Evolutionary conservation across 176 grass and related monocot genomes (phyloP).

Genomic region (Triticum monococcum): DNA sequence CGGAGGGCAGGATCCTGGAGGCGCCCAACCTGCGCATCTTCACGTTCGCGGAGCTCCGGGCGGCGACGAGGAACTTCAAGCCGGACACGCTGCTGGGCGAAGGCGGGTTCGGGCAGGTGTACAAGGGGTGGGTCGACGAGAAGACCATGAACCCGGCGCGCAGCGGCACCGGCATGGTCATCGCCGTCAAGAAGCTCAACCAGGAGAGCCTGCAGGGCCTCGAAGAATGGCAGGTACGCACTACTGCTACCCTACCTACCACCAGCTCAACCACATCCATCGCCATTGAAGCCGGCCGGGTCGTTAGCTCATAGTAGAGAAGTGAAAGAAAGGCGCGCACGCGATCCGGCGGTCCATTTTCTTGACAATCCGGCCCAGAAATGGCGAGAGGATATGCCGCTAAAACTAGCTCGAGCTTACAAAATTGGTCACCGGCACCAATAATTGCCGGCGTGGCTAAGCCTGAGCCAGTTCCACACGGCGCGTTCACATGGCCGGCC

Average conservation of each 20-base stretch:
- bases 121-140: constrained; percentile 88
- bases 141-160: constrained; percentile 49
- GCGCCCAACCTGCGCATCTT: constrained; percentile 57
- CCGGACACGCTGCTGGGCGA: constrained; percentile 62
- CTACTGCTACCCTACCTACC: neutral
- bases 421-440: neutral
- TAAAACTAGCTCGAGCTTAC: neutral
- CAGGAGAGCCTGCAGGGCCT: constrained; percentile 74
- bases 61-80: constrained; percentile 63
- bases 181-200: constrained; percentile 86
- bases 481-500: constrained; percentile 37
- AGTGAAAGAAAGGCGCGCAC: neutral
- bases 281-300: neutral
- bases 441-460: neutral
- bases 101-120: constrained; percentile 81
- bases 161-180: constrained; percentile 55
- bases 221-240: constrained; percentile 71
- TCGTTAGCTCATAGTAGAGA: neutral
- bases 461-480: neutral
- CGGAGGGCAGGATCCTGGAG: constrained; percentile 71
- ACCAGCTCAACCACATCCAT: neutral
- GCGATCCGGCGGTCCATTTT: neutral
- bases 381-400: neutral
- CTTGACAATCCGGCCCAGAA: neutral
- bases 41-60: constrained; percentile 56